A percentile compares a stretch with the other conserved stretches of the same genome.
Conservation (phyloP, 225 moss, liverwort and hornwort genomes). For the Thuidium tamariscinum region DNA sequence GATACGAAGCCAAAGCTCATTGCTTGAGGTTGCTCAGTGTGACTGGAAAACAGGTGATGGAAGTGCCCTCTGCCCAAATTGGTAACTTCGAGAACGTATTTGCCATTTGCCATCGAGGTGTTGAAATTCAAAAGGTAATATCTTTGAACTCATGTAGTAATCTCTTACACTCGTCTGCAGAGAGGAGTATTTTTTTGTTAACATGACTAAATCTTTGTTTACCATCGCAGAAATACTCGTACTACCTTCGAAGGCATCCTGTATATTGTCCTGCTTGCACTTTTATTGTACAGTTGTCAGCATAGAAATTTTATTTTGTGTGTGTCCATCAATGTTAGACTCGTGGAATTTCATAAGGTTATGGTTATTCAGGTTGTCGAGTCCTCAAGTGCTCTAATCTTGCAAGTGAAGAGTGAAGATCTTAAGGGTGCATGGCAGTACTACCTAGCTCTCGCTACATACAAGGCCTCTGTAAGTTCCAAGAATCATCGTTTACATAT, state of each 20-base stretch:
- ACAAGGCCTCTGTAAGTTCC: constrained; percentile 78
- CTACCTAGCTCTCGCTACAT: constrained; percentile 70
- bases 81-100: constrained; percentile 78
- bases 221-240: not conserved
- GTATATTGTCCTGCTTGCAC: not conserved
- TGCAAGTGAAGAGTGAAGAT: constrained; percentile 77
- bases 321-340: not conserved
- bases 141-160: not conserved
- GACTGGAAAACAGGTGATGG: constrained; percentile 89
- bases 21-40: constrained; percentile 43
- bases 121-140: constrained; percentile 75
- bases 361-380: constrained; percentile 60
- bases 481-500: not conserved
- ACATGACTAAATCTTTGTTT: not conserved
- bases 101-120: constrained; percentile 73
- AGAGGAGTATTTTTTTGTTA: not conserved
- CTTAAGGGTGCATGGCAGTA: constrained; percentile 70
- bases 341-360: not conserved
- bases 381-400: constrained; percentile 73
- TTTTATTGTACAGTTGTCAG: not conserved
- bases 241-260: not conserved
- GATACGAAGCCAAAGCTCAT: not conserved
- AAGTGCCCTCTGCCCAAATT: constrained; percentile 63
- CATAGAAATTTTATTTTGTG: not conserved
- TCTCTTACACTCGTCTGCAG: not conserved